Evolutionary conservation across 192 early-diverging fungal genomes (phyloP), one percentile per base, ranked within the genome.

Genomic region (Cetraspora pellucida): DNA sequence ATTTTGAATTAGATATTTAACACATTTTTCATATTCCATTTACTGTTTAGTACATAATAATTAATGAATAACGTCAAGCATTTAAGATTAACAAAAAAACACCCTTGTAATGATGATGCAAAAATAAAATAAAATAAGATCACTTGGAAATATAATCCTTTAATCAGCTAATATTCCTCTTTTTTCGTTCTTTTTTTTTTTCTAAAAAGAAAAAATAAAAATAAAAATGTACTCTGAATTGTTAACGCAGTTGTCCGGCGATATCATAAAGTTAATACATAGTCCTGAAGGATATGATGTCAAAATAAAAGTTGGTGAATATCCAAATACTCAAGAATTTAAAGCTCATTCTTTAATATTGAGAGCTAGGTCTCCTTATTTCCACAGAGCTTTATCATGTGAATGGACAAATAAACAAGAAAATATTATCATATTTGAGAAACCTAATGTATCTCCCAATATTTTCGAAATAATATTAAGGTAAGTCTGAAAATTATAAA

Each of bases 311-410:
- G 46, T 70, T 28, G 68, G 68, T 9, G 10, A 47, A 19, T 14
- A 10, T 6, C 68, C 46, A 30, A 50, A 52, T 50, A 19, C 21
- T 13, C 10, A 52, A 16, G 68, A 50, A 52, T 70, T 70, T 70
- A 70, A 52, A 50, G 46, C 68, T 47, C 68, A 70, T 70, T 70
- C 68, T 0, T 25, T 70, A 28, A 70, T 70, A 25, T 52, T 70
- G 19, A 70, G 68, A 70, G 68, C 46, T 1, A 46, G 68, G 14
- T 70, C 68, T 10, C 23, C 21, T 25, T 70, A 70, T 52, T 70
- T 70, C 47, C 4, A 49, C 14, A 8, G 25, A 4, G 68, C 68
- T 27, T 46, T 70, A 47, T 70, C 68, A 50, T 23, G 2, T 25
- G 28, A 47, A 19, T 70, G 68, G 68, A 45, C 49, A 70, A 70